A percentile compares a stretch with the other conserved stretches of the same genome.
phyloP scores from a whole-genome alignment of 129 eudicot species.

The Rutidosis leptorrhynchoides region DNA sequence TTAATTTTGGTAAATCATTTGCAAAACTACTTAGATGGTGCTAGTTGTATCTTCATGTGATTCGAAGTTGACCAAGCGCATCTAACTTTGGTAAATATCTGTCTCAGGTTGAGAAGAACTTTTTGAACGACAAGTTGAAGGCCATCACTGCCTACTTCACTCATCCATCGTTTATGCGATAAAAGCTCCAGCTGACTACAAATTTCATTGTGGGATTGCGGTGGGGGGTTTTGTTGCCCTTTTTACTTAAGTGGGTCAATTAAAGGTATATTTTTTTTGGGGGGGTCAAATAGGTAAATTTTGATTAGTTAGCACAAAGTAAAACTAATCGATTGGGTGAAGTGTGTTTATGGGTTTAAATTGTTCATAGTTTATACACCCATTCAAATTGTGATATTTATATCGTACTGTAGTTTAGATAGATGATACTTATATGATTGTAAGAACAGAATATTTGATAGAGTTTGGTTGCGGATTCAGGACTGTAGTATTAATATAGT shows the following conservation, averaged over 20 bases:
- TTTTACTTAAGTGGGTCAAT: not conserved
- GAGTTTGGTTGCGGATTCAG: too few species aligned
- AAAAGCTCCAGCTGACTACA: not conserved
- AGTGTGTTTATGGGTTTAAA: not conserved
- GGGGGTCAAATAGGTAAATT: not conserved
- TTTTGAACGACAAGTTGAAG: slow-evolving; percentile 73
- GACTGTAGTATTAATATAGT: too few species aligned
- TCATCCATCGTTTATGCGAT: slow-evolving; percentile 27
- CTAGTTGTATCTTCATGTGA: not conserved
- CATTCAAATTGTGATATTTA: not conserved
- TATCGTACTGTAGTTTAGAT: too few species aligned
- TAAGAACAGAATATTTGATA: too few species aligned
- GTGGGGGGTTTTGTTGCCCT: not conserved
- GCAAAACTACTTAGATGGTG: not conserved
- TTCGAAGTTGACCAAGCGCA: not conserved
- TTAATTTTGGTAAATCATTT: not conserved
- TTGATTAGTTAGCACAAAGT: not conserved
- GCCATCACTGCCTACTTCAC: slow-evolving; percentile 83
- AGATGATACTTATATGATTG: too few species aligned
- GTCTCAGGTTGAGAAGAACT: slow-evolving; percentile 82
- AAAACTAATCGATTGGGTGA: not conserved
- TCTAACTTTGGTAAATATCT: slow-evolving; percentile 6
- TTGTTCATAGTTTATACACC: not conserved
- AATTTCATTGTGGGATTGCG: not conserved
- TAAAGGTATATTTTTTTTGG: not conserved